Evolutionary conservation across 345 rosid genomes (phyloP), one percentile per base, ranked within the genome.

Genomic region (Raphanus raphanistrum): DNA sequence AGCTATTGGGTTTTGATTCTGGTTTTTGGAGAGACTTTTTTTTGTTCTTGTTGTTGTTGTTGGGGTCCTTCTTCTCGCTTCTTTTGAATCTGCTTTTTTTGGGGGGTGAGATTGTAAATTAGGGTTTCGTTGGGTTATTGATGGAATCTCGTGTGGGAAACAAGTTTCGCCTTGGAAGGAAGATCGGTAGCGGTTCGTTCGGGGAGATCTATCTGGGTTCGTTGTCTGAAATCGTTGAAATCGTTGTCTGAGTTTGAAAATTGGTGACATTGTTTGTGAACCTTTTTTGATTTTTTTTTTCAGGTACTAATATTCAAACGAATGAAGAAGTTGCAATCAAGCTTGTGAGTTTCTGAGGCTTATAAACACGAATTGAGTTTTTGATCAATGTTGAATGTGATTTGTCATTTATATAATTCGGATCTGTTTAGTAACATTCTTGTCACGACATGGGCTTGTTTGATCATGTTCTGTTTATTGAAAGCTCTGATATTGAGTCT

Each of bases 311-410:
- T 85, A 82, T 90, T 33, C 97, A 94, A 79, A 90, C 93, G 8
- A 94, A 89, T 59, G 97, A 94, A 79, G 98, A 94, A 85, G 91
- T 94, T 76, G 97, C 92, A 12, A 90, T 94, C 68, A 94, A 94
- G 91, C 95, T 94, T 78, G 98, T 92, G 77, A 86, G 98, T 83
- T 52, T 71, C 50, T 32, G 7, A 32, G 35, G 43, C 2, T 12
- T 59, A 28, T 60, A 5, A 71, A 54, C 55, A 50, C 38, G 15
- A 35, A 21, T 27, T 71, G 38, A 59, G 45, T 25, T 59, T 59
- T 21, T 71, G 67, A 60, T 26, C 41, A 73, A 25, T 5, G 41
- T 13, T 58, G 59, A 35, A n/a, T 43, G 60, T 2, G 41, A 10
- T 41, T 8, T 28, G 13, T 13, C 13, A 8, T 25, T 66, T 33